phyloP scores from a whole-genome alignment of 2,329 filamentous ascomycete species.

The Colletotrichum zoysiae region DNA sequence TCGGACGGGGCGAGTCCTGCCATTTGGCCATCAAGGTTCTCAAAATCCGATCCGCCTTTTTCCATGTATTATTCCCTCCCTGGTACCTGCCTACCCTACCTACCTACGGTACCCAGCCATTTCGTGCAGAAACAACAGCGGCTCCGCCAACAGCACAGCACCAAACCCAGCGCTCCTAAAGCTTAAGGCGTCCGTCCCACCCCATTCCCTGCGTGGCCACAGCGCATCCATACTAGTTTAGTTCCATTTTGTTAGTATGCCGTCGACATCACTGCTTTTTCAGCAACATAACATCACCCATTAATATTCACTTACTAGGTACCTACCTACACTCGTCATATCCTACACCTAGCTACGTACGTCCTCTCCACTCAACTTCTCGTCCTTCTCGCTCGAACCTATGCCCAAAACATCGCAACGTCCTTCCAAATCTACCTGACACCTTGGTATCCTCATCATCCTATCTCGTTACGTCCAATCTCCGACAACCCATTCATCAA shows the following conservation, averaged over 20 bases:
- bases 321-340: neutral
- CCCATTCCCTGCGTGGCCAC: constrained; percentile 18
- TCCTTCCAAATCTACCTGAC: neutral
- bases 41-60: constrained; percentile 5
- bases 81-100: constrained; percentile 4
- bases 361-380: neutral
- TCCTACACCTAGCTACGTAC: constrained; percentile 10
- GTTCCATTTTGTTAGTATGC: constrained; percentile 15
- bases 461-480: neutral
- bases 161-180: constrained; percentile 23
- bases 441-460: constrained; percentile 2
- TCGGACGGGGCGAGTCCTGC: constrained; percentile 16
- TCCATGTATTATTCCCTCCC: neutral
- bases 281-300: constrained; percentile 19
- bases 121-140: constrained; percentile 33
- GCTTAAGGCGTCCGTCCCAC: constrained; percentile 33
- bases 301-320: neutral
- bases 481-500: neutral
- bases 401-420: neutral
- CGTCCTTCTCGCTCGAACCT: neutral
- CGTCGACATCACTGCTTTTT: constrained; percentile 32
- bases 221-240: constrained; percentile 15
- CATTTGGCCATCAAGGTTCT: constrained; percentile 17
- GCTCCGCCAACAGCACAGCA: constrained; percentile 31
- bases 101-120: no score